Conservation (phyloP, 306 rosid genomes). For the Mucuna pruriens region DNA sequence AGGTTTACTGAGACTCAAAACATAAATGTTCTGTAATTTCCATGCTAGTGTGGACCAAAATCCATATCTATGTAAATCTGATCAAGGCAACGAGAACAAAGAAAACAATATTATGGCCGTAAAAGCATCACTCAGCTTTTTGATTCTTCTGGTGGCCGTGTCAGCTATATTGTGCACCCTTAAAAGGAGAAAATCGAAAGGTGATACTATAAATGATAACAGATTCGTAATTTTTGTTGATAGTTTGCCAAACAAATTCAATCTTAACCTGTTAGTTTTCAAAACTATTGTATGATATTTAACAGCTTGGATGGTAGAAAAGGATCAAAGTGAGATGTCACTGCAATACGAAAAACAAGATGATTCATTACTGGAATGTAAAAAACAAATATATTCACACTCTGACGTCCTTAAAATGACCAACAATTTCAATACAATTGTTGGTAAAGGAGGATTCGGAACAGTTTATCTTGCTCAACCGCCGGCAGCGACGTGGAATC, state of each 20-base stretch:
- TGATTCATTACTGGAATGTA: not conserved
- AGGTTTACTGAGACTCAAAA: not conserved
- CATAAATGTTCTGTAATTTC: not conserved
- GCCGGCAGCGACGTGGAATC: too few relatives aligned
- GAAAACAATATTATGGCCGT: slow-evolving; percentile 28
- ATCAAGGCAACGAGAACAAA: slow-evolving; percentile 25
- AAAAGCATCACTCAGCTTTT: slow-evolving; percentile 40
- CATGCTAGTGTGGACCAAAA: slow-evolving; percentile 46
- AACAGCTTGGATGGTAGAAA: not conserved
- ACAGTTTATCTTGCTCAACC: slow-evolving; percentile 43
- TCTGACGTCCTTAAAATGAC: slow-evolving; percentile 46
- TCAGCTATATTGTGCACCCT: slow-evolving; percentile 7
- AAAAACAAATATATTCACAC: slow-evolving; percentile 40
- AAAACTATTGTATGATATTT: not conserved
- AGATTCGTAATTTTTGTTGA: not conserved
- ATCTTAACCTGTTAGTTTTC: not conserved
- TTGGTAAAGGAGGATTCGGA: slow-evolving; percentile 60
- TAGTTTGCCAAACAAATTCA: not conserved
- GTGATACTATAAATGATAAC: not conserved
- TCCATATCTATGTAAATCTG: slow-evolving; percentile 39
- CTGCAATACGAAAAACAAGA: not conserved
- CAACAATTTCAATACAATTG: slow-evolving; percentile 42
- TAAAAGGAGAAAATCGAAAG: slow-evolving; percentile 31
- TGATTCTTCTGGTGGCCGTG: slow-evolving; percentile 11
- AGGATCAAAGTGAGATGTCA: not conserved